Conservation (phyloP, 164 flowering plant species). For the Stephania japonica region DNA sequence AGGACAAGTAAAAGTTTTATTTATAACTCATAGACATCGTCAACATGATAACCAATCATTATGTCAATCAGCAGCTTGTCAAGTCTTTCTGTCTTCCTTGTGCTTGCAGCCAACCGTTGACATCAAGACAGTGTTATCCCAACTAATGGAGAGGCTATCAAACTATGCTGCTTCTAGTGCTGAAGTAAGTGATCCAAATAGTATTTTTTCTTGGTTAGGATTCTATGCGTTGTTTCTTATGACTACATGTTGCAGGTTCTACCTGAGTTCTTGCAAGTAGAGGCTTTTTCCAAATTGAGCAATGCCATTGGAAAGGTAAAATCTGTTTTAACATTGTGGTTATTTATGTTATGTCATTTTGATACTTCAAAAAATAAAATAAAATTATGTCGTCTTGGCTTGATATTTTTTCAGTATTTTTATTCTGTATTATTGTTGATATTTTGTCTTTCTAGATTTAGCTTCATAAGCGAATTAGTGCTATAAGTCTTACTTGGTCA, state of each 20-base stretch:
- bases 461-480: background rate
- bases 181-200: constrained; percentile 40
- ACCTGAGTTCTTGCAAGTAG: constrained; percentile 94
- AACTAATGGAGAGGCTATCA: constrained; percentile 90
- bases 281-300: constrained; percentile 90
- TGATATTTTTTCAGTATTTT: background rate
- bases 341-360: background rate
- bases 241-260: constrained; percentile 44
- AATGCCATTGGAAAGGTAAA: constrained; percentile 91
- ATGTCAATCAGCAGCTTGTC: background rate
- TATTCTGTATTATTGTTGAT: background rate
- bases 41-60: background rate
- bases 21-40: background rate
- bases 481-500: background rate
- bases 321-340: background rate
- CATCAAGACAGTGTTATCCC: constrained; percentile 86
- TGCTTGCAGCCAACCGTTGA: constrained; percentile 79
- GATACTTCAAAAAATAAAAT: no score
- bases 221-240: constrained; percentile 10
- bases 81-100: background rate
- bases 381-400: background rate
- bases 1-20: background rate
- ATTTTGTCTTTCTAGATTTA: background rate
- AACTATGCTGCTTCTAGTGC: constrained; percentile 83
- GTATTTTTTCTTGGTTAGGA: constrained; percentile 5